Evolutionary conservation across 139 green algal genomes (phyloP).

Genomic region (Asterochloris erici): DNA sequence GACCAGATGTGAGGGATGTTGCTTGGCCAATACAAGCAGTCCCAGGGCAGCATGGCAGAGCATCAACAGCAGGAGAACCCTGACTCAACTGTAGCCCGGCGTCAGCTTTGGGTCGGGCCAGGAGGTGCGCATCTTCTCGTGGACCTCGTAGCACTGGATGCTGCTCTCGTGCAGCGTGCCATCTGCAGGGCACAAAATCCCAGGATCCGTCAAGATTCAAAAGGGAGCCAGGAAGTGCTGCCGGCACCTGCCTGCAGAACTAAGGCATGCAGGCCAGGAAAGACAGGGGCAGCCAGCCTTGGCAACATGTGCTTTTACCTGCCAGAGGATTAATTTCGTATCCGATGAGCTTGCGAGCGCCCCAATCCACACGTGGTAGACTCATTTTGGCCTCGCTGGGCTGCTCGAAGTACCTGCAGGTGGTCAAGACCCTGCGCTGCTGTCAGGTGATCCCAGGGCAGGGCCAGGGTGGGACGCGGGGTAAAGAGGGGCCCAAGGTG

Average conservation of each 20-base stretch:
- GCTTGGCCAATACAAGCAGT: background rate
- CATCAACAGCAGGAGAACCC: background rate
- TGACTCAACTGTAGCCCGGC: background rate
- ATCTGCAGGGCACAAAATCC: background rate
- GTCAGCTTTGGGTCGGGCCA: background rate
- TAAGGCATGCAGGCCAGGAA: background rate
- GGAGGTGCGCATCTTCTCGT: background rate
- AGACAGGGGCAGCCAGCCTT: background rate
- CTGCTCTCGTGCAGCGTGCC: background rate
- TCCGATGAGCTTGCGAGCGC: background rate
- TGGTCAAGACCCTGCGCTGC: too few species aligned
- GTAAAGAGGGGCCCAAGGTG: background rate
- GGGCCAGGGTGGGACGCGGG: too few species aligned
- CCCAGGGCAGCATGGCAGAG: background rate
- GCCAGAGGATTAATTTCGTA: background rate
- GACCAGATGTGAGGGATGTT: background rate
- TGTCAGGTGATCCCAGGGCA: too few species aligned
- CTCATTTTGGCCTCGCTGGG: background rate
- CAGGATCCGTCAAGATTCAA: background rate
- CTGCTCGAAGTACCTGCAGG: background rate
- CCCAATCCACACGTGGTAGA: background rate
- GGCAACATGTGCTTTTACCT: background rate
- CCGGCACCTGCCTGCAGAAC: background rate
- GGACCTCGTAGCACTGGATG: background rate
- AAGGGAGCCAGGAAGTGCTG: background rate